These are phyloP conservation scores for Neoscytalidium dimidiatum DNA, from an alignment of 2,329 filamentous ascomycete genomes.

Conservation along the genomic window DNA sequence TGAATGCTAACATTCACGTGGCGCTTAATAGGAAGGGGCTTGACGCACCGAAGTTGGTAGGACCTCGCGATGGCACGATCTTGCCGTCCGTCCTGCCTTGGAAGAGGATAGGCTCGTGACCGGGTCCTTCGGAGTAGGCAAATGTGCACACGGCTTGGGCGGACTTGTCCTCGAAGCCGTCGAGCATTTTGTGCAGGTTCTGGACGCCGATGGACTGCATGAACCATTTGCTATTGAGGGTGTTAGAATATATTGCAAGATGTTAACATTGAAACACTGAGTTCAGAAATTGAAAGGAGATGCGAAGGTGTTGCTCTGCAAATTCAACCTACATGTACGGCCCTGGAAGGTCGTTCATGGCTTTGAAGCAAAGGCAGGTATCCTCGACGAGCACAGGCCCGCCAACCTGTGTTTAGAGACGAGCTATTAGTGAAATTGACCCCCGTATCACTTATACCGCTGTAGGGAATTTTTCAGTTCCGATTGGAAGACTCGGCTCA, in stretches of 20 bases:
- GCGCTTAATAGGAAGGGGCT: neutral
- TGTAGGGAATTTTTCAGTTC: too few species aligned
- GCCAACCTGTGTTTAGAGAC: slow-evolving; percentile 58
- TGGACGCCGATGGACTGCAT: slow-evolving; percentile 78
- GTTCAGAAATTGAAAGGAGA: neutral
- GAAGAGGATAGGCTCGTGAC: slow-evolving; percentile 81
- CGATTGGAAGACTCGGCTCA: neutral
- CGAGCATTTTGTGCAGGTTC: slow-evolving; percentile 86
- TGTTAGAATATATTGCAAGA: neutral
- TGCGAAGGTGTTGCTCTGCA: neutral
- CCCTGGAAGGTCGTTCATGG: slow-evolving; percentile 86
- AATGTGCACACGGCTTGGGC: slow-evolving; percentile 96
- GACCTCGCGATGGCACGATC: slow-evolving; percentile 82
- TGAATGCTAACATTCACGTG: neutral
- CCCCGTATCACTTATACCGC: too few species aligned
- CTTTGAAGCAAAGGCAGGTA: slow-evolving; percentile 90
- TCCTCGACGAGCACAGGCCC: slow-evolving; percentile 95
- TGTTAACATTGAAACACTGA: too few species aligned
- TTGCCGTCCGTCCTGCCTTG: slow-evolving; percentile 85
- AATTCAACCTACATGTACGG: slow-evolving; percentile 78
- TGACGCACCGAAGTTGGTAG: slow-evolving; percentile 74
- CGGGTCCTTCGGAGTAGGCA: slow-evolving; percentile 84
- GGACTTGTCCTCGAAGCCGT: slow-evolving; percentile 85
- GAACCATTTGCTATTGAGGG: slow-evolving; percentile 82
- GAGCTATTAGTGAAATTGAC: slow-evolving; percentile 4